Percentiles rank a stretch among this genome's conserved stretches.
Evolutionary conservation across 495 filamentous ascomycete genomes (phyloP).

Genomic region (Talaromyces borbonicus): DNA sequence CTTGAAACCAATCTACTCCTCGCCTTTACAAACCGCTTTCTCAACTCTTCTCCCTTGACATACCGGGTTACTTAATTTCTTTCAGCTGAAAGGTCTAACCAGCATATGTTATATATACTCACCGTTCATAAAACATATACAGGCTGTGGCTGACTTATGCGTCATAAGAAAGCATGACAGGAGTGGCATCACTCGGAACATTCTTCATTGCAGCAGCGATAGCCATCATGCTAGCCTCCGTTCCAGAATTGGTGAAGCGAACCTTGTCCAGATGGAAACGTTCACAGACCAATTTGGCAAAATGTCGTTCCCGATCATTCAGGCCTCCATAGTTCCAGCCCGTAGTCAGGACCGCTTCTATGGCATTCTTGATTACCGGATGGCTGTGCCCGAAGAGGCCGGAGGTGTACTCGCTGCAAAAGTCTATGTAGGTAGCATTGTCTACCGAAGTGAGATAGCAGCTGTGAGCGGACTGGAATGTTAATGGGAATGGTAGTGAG

Average conservation of each 20-base stretch:
- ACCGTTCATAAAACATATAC: too few relatives aligned
- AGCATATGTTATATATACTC: not conserved
- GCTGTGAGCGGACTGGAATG: not conserved
- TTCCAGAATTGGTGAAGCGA: constrained; percentile 30
- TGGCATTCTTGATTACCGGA: constrained; percentile 22
- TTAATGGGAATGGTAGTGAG: constrained; percentile 9
- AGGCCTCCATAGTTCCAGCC: constrained; percentile 1
- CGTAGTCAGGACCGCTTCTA: not conserved
- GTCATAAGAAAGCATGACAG: constrained; percentile 4
- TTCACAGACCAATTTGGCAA: constrained; percentile 14
- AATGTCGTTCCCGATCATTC: not conserved
- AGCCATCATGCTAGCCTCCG: constrained; percentile 29
- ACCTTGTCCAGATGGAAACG: constrained; percentile 4
- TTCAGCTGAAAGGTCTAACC: not conserved
- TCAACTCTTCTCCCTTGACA: not conserved
- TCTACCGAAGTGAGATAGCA: constrained; percentile 1
- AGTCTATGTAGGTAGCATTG: constrained; percentile 25
- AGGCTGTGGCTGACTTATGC: not conserved
- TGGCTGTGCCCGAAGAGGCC: constrained; percentile 38
- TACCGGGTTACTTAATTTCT: not conserved
- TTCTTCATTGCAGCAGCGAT: constrained; percentile 19
- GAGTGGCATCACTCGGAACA: not conserved
- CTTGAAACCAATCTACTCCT: not conserved
- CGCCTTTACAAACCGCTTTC: not conserved
- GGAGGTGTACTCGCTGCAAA: constrained; percentile 33